Evolutionary conservation across 2,329 filamentous ascomycete genomes (phyloP).

Genomic region (Didymella arachidicola): DNA sequence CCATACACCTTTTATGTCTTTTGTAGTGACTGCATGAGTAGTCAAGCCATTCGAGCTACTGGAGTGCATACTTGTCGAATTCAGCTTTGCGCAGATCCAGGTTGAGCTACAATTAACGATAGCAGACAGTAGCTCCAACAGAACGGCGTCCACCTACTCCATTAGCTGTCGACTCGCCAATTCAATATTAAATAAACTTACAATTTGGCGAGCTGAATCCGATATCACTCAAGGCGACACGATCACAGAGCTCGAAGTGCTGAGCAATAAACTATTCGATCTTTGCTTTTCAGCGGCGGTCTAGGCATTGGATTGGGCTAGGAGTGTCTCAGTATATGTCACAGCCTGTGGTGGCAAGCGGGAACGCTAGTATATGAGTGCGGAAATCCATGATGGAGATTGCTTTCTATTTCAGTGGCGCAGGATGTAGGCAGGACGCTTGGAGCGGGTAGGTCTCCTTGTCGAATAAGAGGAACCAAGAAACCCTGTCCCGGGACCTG

Average conservation of each 20-base stretch:
- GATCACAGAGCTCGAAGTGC: not conserved
- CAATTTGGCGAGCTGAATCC: slow-evolving; percentile 2
- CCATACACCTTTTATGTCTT: slow-evolving; percentile 10
- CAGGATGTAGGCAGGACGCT: not conserved
- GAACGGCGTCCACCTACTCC: not conserved
- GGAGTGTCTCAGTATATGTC: slow-evolving; percentile 6
- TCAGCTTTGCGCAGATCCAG: slow-evolving; percentile 1
- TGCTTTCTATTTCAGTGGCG: not conserved
- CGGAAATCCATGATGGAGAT: not conserved
- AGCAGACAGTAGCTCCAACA: slow-evolving; percentile 3
- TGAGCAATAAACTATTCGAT: not conserved
- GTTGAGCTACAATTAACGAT: slow-evolving; percentile 7
- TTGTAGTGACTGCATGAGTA: not conserved
- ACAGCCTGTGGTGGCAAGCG: not conserved
- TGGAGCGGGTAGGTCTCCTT: not conserved
- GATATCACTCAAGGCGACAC: not conserved
- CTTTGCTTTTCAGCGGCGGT: slow-evolving; percentile 10
- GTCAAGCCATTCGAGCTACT: not conserved
- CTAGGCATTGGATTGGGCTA: slow-evolving; percentile 1
- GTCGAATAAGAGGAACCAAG: slow-evolving; percentile 1
- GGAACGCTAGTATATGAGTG: not conserved
- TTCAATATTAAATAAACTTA: slow-evolving; percentile 3
- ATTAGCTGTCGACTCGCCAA: not conserved
- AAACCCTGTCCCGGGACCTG: not conserved
- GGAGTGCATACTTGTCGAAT: slow-evolving; percentile 5